phyloP scores from a whole-genome alignment of 2,329 filamentous ascomycete genomes.

The Penicillium sp. region DNA sequence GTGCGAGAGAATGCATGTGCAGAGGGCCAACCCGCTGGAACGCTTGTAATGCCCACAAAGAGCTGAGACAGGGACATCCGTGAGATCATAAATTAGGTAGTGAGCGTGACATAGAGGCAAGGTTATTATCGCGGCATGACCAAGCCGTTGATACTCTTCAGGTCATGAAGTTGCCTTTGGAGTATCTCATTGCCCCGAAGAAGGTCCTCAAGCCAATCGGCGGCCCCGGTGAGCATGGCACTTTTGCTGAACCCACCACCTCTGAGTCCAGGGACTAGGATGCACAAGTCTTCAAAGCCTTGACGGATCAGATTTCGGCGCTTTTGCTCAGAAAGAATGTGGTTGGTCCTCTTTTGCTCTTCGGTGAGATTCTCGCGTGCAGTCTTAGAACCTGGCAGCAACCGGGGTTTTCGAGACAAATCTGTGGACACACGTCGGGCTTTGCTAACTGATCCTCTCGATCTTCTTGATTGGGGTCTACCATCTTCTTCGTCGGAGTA shows the following conservation, averaged over 20 bases:
- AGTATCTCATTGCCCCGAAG: constrained; percentile 67
- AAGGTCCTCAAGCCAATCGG: constrained; percentile 75
- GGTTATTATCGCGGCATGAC: constrained; percentile 37
- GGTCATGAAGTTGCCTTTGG: constrained; percentile 53
- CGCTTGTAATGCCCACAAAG: constrained; percentile 18
- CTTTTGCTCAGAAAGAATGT: constrained; percentile 86
- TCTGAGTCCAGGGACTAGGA: constrained; percentile 72
- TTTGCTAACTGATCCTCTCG: constrained; percentile 46
- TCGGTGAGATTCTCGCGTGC: constrained; percentile 67
- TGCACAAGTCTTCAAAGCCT: constrained; percentile 77
- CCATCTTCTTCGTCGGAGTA: constrained; percentile 37
- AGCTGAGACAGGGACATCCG: constrained; percentile 6
- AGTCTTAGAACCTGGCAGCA: constrained; percentile 31
- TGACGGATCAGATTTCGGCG: constrained; percentile 77
- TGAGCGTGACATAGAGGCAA: constrained; percentile 21
- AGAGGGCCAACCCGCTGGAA: constrained; percentile 25
- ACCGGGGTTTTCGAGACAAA: constrained; percentile 38
- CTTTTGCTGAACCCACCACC: constrained; percentile 82
- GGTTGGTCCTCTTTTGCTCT: constrained; percentile 80
- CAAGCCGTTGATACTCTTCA: constrained; percentile 43
- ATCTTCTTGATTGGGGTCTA: constrained; percentile 48
- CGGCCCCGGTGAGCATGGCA: constrained; percentile 72
- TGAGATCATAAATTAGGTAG: constrained; percentile 16
- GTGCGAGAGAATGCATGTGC: constrained; percentile 4
- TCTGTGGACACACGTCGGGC: constrained; percentile 36